Conservation (phyloP, 2,329 filamentous ascomycete genomes). For the Colletotrichum horii region DNA sequence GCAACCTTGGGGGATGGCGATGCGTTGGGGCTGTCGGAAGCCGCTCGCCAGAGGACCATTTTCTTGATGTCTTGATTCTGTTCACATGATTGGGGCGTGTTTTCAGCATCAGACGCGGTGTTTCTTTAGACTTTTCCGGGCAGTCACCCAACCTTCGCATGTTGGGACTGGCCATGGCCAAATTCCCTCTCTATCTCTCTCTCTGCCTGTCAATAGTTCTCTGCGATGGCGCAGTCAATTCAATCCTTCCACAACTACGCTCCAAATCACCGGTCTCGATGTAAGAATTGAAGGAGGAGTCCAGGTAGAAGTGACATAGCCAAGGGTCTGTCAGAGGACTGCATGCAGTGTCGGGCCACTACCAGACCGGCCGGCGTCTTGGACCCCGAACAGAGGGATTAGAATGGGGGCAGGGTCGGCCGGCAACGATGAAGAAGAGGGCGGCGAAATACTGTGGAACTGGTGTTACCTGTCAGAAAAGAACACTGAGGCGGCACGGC, state of each 20-base stretch:
- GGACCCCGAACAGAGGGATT: neutral
- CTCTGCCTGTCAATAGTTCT: neutral
- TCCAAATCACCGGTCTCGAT: neutral
- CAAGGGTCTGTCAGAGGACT: neutral
- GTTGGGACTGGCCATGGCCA: neutral
- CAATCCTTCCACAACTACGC: conserved; percentile 1
- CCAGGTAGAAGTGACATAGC: neutral
- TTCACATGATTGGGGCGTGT: neutral
- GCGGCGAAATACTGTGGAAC: neutral
- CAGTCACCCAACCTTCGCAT: neutral
- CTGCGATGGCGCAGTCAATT: neutral
- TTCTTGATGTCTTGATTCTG: neutral
- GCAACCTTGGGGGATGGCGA: neutral
- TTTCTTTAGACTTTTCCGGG: neutral
- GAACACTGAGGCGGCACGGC: conserved; percentile 1
- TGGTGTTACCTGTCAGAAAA: conserved; percentile 3
- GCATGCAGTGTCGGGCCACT: neutral
- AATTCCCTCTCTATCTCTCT: neutral
- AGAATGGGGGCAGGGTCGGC: conserved; percentile 9
- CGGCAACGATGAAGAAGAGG: neutral
- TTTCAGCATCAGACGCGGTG: neutral
- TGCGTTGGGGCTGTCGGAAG: neutral
- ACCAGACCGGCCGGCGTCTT: neutral
- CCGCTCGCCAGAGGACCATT: neutral
- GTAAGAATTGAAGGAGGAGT: neutral